A percentile compares a stretch with the other conserved stretches of the same genome.
These are phyloP conservation scores for Phaeotremella fagi DNA, from an alignment of 768 basidiomycete genomes.

Conservation along the genomic window DNA sequence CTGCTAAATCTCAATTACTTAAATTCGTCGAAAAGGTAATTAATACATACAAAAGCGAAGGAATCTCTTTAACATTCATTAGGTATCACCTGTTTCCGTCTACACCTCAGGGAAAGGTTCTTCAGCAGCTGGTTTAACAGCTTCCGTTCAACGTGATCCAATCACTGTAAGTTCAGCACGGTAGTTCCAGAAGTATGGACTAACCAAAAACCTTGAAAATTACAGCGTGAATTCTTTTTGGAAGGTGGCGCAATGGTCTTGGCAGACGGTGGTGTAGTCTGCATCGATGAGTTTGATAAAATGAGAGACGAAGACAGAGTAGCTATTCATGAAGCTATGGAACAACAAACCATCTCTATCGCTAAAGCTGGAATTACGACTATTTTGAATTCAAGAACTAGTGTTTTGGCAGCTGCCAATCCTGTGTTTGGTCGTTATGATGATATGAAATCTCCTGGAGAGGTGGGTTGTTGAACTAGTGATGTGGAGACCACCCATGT, in stretches of 20 bases:
- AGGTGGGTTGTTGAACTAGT: neutral
- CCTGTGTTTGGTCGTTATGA: slow-evolving; percentile 97
- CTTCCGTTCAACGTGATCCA: slow-evolving; percentile 90
- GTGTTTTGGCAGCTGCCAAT: slow-evolving; percentile 94
- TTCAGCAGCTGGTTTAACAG: slow-evolving; percentile 96
- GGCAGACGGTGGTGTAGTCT: slow-evolving; percentile 95
- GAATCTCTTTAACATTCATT: slow-evolving; percentile 2
- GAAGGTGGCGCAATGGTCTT: slow-evolving; percentile 99
- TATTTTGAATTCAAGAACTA: slow-evolving; percentile 89
- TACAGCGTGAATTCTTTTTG: slow-evolving; percentile 91
- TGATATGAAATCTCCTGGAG: slow-evolving; percentile 62
- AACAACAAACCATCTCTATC: slow-evolving; percentile 98
- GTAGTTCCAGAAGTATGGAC: too few species aligned
- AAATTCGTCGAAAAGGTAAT: slow-evolving; percentile 94
- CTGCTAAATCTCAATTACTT: slow-evolving; percentile 93
- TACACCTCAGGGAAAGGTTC: slow-evolving; percentile 98
- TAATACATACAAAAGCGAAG: neutral
- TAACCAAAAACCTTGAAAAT: neutral
- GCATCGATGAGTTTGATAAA: slow-evolving; percentile 99
- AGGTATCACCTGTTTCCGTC: slow-evolving; percentile 96
- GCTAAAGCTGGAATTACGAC: slow-evolving; percentile 99
- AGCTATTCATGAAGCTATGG: slow-evolving; percentile 99
- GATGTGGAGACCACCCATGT: neutral
- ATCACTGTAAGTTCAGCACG: slow-evolving; percentile 64
- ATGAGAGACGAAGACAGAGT: slow-evolving; percentile 99